Percentiles rank a stretch among this genome's conserved stretches.
These are phyloP conservation scores for Penicillium canescens DNA, from an alignment of 495 filamentous ascomycete genomes.

Conservation along the genomic window DNA sequence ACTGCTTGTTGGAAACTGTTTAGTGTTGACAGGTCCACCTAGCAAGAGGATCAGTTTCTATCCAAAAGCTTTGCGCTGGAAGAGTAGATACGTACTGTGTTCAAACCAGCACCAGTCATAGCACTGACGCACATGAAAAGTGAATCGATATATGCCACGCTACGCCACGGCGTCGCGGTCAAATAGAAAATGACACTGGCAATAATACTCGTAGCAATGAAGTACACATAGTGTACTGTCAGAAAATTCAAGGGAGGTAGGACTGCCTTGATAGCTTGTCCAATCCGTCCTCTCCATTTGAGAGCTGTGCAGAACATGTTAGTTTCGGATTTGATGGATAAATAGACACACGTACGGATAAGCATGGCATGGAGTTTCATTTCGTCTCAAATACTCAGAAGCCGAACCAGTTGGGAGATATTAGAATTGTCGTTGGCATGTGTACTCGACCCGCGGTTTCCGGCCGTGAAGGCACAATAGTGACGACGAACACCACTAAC, in stretches of 20 bases:
- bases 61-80: neutral
- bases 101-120: slow-evolving; percentile 78
- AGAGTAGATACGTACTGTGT: slow-evolving; percentile 51
- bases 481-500: too few relatives aligned
- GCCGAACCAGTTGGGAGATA: too few relatives aligned
- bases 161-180: slow-evolving; percentile 58
- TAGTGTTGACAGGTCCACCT: slow-evolving; percentile 64
- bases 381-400: neutral
- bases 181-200: slow-evolving; percentile 74
- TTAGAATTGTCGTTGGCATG: neutral
- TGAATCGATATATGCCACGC: slow-evolving; percentile 70
- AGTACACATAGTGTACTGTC: slow-evolving; percentile 77
- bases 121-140: slow-evolving; percentile 77
- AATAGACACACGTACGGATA: slow-evolving; percentile 6
- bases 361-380: slow-evolving; percentile 6
- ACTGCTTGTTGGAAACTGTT: slow-evolving; percentile 79
- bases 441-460: too few relatives aligned
- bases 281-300: slow-evolving; percentile 18
- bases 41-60: neutral
- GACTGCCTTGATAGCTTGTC: slow-evolving; percentile 28
- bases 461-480: too few relatives aligned
- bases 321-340: neutral
- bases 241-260: slow-evolving; percentile 68
- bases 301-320: slow-evolving; percentile 14
- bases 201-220: slow-evolving; percentile 64